A percentile compares a stretch with the other conserved stretches of the same genome.
These are phyloP conservation scores for Claviceps fusiformis DNA, from an alignment of 2,329 filamentous ascomycete species.

Conservation along the genomic window DNA sequence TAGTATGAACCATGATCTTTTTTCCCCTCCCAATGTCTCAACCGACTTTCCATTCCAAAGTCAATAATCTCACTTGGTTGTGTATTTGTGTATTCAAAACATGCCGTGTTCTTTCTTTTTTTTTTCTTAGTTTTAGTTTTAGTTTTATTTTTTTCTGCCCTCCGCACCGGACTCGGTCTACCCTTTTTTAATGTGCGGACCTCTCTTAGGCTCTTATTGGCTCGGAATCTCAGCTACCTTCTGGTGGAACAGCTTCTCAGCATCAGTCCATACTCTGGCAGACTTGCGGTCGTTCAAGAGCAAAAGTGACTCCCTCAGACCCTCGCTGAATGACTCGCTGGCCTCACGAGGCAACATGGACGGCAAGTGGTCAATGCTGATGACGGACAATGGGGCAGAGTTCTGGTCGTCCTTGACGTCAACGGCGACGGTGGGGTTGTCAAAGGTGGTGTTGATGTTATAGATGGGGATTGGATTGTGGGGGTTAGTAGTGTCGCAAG, in stretches of 20 bases:
- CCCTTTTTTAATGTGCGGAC: background rate
- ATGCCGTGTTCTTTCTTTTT: background rate
- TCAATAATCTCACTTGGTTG: background rate
- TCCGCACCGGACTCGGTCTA: too few relatives aligned
- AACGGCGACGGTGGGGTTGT: constrained; percentile 72
- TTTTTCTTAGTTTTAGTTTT: background rate
- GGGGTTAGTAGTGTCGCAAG: constrained; percentile 43
- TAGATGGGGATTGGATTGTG: constrained; percentile 67
- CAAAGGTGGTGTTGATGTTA: constrained; percentile 72
- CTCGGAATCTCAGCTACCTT: constrained; percentile 4
- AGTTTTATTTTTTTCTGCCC: too few relatives aligned
- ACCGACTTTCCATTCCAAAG: background rate
- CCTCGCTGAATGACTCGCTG: constrained; percentile 37
- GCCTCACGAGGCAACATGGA: constrained; percentile 75
- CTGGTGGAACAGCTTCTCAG: constrained; percentile 3
- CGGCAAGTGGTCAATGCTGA: constrained; percentile 78
- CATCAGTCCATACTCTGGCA: constrained; percentile 5
- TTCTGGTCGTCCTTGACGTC: constrained; percentile 41
- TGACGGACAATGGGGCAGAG: constrained; percentile 49
- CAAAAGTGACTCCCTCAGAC: constrained; percentile 2
- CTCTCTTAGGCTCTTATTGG: background rate
- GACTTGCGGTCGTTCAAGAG: constrained; percentile 3
- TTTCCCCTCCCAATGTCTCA: too few relatives aligned
- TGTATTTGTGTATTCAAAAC: background rate
- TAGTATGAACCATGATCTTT: too few relatives aligned